Evolutionary conservation across 108 stramenopile species (phyloP), one percentile per base, ranked within the genome.

Genomic region (Cyclotella distinguenda): DNA sequence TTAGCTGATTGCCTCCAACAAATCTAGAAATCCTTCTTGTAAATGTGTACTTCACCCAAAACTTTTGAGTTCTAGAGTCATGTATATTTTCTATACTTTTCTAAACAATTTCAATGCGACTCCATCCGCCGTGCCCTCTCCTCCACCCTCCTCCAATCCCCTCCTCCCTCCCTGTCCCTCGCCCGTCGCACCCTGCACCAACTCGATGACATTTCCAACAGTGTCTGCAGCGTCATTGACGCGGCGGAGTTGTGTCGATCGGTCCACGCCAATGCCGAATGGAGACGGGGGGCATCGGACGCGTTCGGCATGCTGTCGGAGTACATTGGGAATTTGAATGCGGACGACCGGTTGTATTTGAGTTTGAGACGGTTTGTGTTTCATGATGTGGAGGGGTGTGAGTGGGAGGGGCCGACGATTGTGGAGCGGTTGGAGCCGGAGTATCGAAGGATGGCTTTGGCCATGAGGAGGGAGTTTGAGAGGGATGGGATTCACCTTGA

Each of bases 201-300:
- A 38, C 68, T 98, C 40, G 97, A 98, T 74, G 69, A 85, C 36
- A 94, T 98, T 8, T 86, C 84, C 48, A 90, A 88, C 49, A 67
- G 73, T 9, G 86, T 98, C 5, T 98, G 97, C 78, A 88, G 90
- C 60, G 95, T 96, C 46, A 96, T 98, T 57, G 97, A 98, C 72
- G 95, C 97, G 4, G 93, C 95, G 13, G 97, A 98, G 62, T 57
- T 98, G 3, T 91, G 91, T 64, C 88, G 96, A 9, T 93, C 84
- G 16, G 91, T 86, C 0, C 97, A 98, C 72, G 79, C 85, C 13
- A 67, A 59, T 46, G 56, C 78, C 2, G 65, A 65, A 47, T 95
- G 91, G 86, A 60, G 97, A 23, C 56, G 84, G 1, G 82, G 78
- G 1, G 96, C 97, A 15, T 61, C 85, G 19, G 69, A 80, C 22